These are phyloP conservation scores for Cercospora sp. DNA, from an alignment of 2,329 filamentous ascomycete species.

Conservation along the genomic window DNA sequence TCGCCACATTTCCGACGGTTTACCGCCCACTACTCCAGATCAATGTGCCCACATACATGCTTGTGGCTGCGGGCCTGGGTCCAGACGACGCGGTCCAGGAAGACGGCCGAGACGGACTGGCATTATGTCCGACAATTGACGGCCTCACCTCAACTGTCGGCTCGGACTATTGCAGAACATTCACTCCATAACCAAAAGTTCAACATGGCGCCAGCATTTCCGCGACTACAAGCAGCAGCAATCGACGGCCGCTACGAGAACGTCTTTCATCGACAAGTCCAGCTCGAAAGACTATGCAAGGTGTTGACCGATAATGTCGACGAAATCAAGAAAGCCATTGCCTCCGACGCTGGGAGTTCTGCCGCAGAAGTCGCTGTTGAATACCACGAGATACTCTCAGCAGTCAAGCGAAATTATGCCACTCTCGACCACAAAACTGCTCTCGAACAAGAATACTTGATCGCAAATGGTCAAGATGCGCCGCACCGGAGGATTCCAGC, in stretches of 20 bases:
- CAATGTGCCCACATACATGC: conserved; percentile 1
- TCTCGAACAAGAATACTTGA: conserved; percentile 46
- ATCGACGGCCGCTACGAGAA: conserved; percentile 50
- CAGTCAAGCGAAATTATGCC: conserved; percentile 44
- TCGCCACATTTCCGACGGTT: conserved; percentile 2
- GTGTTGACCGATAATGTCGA: conserved; percentile 40
- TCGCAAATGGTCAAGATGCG: conserved; percentile 45
- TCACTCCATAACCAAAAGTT: neutral
- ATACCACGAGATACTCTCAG: conserved; percentile 43
- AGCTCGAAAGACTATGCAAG: conserved; percentile 49
- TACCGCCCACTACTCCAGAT: neutral
- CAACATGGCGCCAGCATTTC: conserved; percentile 34
- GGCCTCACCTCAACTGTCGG: neutral
- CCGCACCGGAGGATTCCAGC: conserved; percentile 37
- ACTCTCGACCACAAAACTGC: conserved; percentile 43
- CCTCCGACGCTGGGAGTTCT: conserved; percentile 42
- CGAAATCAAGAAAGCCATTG: conserved; percentile 45
- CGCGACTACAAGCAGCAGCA: conserved; percentile 43
- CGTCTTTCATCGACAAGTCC: conserved; percentile 48
- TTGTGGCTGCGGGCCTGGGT: neutral
- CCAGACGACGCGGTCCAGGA: neutral
- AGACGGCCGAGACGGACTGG: neutral
- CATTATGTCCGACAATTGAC: neutral
- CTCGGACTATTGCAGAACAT: too few species aligned
- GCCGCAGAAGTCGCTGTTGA: conserved; percentile 46